phyloP scores from a whole-genome alignment of 129 eudicot species.

The Tanacetum coccineum region DNA sequence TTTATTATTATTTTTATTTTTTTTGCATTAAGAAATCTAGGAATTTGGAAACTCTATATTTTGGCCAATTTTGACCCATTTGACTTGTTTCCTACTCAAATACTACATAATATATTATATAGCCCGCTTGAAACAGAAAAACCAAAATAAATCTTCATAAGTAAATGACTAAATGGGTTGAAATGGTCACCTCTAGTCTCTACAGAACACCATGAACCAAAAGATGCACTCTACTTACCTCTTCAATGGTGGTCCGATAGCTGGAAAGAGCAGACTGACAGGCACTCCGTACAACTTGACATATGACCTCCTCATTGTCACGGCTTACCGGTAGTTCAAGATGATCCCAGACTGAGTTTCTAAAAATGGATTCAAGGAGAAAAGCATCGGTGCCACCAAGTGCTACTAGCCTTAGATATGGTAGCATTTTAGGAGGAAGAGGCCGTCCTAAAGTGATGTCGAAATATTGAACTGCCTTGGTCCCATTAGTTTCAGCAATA shows the following conservation, averaged over 20 bases:
- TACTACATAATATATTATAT: too few species aligned
- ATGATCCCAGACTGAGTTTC: conserved; percentile 74
- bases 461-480: conserved; percentile 66
- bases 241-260: conserved; percentile 79
- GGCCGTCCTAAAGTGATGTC: conserved; percentile 77
- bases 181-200: conserved; percentile 1
- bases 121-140: too few species aligned
- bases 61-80: background rate
- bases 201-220: too few species aligned
- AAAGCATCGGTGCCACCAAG: conserved; percentile 90
- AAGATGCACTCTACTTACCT: conserved; percentile 44
- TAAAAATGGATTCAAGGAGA: conserved; percentile 81
- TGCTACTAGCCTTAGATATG: conserved; percentile 80
- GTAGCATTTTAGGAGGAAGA: conserved; percentile 72
- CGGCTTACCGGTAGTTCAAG: conserved; percentile 85
- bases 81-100: background rate
- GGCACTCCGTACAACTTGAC: conserved; percentile 71
- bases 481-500: conserved; percentile 75
- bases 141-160: background rate
- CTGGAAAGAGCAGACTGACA: conserved; percentile 86
- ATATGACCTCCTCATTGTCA: conserved; percentile 81
- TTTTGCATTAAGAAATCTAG: too few species aligned
- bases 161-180: conserved; percentile 4
- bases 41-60: too few species aligned
- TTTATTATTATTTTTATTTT: too few species aligned